Base-by-base conservation (phyloP, 768 basidiomycete species). In the Tylopilus intermedius region DNA sequence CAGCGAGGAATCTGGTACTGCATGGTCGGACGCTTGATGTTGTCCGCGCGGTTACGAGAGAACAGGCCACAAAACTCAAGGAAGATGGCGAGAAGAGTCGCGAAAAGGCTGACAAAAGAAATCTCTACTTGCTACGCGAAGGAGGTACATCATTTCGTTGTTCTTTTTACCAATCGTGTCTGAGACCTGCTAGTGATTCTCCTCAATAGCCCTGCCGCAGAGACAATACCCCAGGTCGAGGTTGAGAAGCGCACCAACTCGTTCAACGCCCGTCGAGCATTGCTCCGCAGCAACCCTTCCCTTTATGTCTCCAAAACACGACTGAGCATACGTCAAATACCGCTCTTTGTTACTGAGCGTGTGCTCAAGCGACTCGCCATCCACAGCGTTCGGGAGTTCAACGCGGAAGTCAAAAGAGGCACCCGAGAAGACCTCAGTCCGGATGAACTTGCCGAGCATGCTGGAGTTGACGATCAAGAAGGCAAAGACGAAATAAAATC, bases 261-360 rank as follows among this genome's bases (percentile, higher is more conserved):
- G 0, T 96, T 88, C 77, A 91, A 87, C 60, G 84, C 91, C 0
- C 88, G 96, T 13, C 79, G 87, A 39, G 73, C 82, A 0, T 78
- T 97, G 30, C 80, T 99, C 38, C 87, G 88, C 54, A 86, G 86
- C 11, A 98, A 98, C 68, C 95, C 96, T 0, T 89, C 91, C 0
- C 76, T 99, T 5, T 99, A 87, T 73, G 88, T 99, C 62, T 97
- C 94, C 26, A 88, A 84, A 64, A 97, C 92, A 0, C 92, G 96
- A 55, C 82, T 99, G 39, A 93, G 90, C 53, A 80, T 99, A 55
- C 90, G 96, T 4, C 92, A 96, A 62, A 79, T 99, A 22, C 96
- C 96, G 0, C 73, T 88, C 0, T 95, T 88, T 65, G 94, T 84
- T 13, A 90, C 90, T 0, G 95, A 99, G 65, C 86, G 90, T 39